phyloP scores from a whole-genome alignment of 257 asterid species.

The Capsicum rhomboideum region DNA sequence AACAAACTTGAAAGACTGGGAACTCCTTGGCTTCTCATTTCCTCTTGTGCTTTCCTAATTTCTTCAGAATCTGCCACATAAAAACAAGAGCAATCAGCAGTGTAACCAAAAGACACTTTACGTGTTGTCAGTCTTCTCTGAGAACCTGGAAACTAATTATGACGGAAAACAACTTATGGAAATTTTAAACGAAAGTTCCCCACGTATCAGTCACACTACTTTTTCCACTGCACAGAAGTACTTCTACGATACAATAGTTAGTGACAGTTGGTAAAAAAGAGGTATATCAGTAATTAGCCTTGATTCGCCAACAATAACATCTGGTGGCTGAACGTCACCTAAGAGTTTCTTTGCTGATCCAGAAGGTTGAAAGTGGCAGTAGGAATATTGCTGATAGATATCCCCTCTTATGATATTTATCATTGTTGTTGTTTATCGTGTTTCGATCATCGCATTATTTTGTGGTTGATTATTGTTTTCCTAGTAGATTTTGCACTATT shows the following conservation, averaged over 20 bases:
- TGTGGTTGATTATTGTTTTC: no score
- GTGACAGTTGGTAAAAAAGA: not conserved
- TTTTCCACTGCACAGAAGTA: not conserved
- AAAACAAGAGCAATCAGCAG: slow-evolving; percentile 5
- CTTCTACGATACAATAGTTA: not conserved
- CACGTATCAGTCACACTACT: not conserved
- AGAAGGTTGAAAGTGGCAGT: not conserved
- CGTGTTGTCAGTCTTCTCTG: not conserved
- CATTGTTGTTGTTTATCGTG: no score
- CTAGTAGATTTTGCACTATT: no score
- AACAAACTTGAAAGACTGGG: slow-evolving; percentile 74
- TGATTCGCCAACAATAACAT: not conserved
- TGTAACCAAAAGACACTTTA: not conserved
- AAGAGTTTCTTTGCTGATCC: not conserved
- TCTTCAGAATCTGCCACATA: slow-evolving; percentile 73
- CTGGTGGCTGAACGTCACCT: not conserved
- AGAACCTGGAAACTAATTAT: not conserved
- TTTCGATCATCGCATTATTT: no score
- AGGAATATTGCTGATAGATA: not conserved
- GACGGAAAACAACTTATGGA: not conserved
- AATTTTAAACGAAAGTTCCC: not conserved
- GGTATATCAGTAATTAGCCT: not conserved
- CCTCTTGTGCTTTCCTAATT: slow-evolving; percentile 89
- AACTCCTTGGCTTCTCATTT: slow-evolving; percentile 93
- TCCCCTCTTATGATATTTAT: no score